phyloP scores from a whole-genome alignment of 495 filamentous ascomycete species.

The Staphylotrichum longicolle region DNA sequence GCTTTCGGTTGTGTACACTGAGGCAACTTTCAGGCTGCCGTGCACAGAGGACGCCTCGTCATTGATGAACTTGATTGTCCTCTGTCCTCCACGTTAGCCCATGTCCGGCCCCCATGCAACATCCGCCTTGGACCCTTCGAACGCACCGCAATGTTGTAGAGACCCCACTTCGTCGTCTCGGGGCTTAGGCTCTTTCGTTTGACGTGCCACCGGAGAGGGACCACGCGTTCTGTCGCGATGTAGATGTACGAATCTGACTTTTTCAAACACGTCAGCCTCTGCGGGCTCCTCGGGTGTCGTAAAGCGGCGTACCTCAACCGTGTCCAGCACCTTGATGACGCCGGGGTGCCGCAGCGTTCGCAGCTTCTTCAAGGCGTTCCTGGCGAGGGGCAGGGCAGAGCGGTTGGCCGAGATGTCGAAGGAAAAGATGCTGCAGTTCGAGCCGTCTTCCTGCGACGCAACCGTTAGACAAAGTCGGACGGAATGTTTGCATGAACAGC shows the following conservation, averaged over 20 bases:
- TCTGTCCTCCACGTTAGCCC: slow-evolving; percentile 47
- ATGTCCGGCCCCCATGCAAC: neutral
- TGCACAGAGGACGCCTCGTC: slow-evolving; percentile 89
- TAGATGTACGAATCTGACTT: slow-evolving; percentile 91
- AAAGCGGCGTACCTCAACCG: slow-evolving; percentile 71
- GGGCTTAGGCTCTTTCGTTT: slow-evolving; percentile 77
- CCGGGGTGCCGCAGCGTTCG: slow-evolving; percentile 91
- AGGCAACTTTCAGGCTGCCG: slow-evolving; percentile 77
- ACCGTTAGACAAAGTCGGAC: slow-evolving; percentile 8
- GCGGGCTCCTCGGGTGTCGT: neutral
- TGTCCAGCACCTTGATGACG: slow-evolving; percentile 88
- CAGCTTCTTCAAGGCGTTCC: slow-evolving; percentile 87
- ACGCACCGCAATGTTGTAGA: slow-evolving; percentile 78
- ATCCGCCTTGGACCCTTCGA: neutral
- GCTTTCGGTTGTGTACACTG: slow-evolving; percentile 88
- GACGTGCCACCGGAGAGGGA: slow-evolving; percentile 80
- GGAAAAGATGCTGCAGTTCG: slow-evolving; percentile 91
- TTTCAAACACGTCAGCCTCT: slow-evolving; percentile 20
- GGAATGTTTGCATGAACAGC: neutral
- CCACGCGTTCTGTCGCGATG: slow-evolving; percentile 88
- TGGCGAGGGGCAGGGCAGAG: slow-evolving; percentile 77
- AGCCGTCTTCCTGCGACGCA: slow-evolving; percentile 75
- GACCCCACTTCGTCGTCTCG: slow-evolving; percentile 94
- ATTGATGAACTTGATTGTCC: slow-evolving; percentile 93
- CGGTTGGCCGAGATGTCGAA: slow-evolving; percentile 83